Evolutionary conservation across 2,329 filamentous ascomycete species (phyloP).

Genomic region (Nakataea oryzae): DNA sequence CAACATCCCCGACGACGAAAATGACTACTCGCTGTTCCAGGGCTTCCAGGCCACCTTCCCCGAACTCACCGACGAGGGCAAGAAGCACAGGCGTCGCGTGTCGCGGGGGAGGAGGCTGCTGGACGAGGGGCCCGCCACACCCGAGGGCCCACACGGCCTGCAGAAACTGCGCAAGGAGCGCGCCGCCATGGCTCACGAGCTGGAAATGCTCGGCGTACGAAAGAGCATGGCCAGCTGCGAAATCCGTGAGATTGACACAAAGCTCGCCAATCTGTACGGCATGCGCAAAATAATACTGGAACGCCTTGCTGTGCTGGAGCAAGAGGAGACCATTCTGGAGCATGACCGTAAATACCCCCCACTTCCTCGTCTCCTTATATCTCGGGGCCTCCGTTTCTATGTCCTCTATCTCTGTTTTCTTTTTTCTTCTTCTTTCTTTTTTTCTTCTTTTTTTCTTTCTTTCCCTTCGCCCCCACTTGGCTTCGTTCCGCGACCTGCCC

Average conservation of each 20-base stretch:
- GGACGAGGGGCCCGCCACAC: constrained; percentile 40
- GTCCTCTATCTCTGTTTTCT: not conserved
- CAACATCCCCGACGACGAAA: constrained; percentile 80
- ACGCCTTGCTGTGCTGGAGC: constrained; percentile 73
- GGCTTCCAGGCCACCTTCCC: constrained; percentile 89
- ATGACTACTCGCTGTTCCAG: constrained; percentile 87
- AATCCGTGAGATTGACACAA: constrained; percentile 93
- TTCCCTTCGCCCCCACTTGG: not conserved
- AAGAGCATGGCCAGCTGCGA: constrained; percentile 98
- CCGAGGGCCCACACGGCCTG: constrained; percentile 55
- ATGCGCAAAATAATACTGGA: constrained; percentile 92
- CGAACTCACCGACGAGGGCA: constrained; percentile 55
- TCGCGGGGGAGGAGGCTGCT: constrained; percentile 71
- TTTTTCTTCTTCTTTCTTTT: not conserved
- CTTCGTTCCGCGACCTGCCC: not conserved
- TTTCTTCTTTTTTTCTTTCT: not conserved
- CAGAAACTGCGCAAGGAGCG: constrained; percentile 71
- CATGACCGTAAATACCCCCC: constrained; percentile 62
- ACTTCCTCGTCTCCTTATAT: not conserved
- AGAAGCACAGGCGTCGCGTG: constrained; percentile 59
- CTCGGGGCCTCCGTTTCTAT: not conserved
- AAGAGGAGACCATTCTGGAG: constrained; percentile 83
- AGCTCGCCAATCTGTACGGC: constrained; percentile 82
- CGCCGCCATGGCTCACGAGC: constrained; percentile 65
- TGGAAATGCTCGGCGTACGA: constrained; percentile 83